A percentile compares a stretch with the other conserved stretches of the same genome.
These are phyloP conservation scores for Juglanconis oblonga DNA, from an alignment of 2,329 filamentous ascomycete species.

Conservation along the genomic window DNA sequence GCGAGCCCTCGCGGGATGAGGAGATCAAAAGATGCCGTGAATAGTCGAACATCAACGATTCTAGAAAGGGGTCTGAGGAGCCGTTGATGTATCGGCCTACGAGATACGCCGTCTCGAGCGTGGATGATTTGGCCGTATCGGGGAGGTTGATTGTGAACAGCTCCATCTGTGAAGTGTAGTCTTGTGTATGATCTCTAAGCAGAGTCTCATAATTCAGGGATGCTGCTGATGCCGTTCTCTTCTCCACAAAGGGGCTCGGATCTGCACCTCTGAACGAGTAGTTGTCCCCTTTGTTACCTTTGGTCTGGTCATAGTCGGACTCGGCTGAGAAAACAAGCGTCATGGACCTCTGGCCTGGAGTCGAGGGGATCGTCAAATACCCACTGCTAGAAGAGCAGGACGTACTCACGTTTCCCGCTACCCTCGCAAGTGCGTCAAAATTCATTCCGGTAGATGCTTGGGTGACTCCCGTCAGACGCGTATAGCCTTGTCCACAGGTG, in stretches of 20 bases:
- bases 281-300: slow-evolving; percentile 39
- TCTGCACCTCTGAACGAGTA: slow-evolving; percentile 49
- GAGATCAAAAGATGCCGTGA: slow-evolving; percentile 53
- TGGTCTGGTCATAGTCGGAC: slow-evolving; percentile 49
- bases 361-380: slow-evolving; percentile 28
- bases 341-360: slow-evolving; percentile 23
- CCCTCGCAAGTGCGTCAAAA: slow-evolving; percentile 36
- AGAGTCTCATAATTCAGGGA: slow-evolving; percentile 31
- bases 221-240: slow-evolving; percentile 30
- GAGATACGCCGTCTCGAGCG: slow-evolving; percentile 32
- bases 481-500: slow-evolving; percentile 30
- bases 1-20: slow-evolving; percentile 46
- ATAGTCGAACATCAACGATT: slow-evolving; percentile 51
- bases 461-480: slow-evolving; percentile 34
- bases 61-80: slow-evolving; percentile 49
- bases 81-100: slow-evolving; percentile 21
- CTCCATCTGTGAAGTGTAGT: slow-evolving; percentile 37
- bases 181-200: slow-evolving; percentile 33
- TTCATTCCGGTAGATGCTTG: slow-evolving; percentile 42
- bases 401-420: slow-evolving; percentile 22
- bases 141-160: slow-evolving; percentile 43
- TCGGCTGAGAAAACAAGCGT: slow-evolving; percentile 41
- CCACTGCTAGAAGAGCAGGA: slow-evolving; percentile 14
- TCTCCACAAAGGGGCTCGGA: slow-evolving; percentile 37
- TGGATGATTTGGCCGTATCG: slow-evolving; percentile 38